phyloP scores from a whole-genome alignment of 768 basidiomycete genomes.

The Agrocybe chaxingu region DNA sequence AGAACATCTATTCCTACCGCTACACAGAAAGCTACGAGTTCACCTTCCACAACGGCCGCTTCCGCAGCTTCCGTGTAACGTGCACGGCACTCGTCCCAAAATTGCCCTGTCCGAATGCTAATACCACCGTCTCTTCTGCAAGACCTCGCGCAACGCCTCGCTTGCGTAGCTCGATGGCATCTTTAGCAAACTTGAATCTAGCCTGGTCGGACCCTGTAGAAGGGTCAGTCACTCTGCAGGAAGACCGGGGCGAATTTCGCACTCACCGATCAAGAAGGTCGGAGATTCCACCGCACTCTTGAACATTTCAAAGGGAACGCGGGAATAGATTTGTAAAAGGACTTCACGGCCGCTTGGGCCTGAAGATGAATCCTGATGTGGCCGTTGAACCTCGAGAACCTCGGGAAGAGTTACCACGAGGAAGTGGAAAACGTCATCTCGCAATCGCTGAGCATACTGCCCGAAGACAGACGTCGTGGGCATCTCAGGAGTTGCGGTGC shows the following conservation, averaged over 20 bases:
- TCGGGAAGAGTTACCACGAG: conserved; percentile 73
- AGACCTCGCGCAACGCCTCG: conserved; percentile 67
- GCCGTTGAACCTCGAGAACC: conserved; percentile 49
- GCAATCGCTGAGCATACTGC: conserved; percentile 69
- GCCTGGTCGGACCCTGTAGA: conserved; percentile 73
- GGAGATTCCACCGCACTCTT: conserved; percentile 80
- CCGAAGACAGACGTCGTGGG: conserved; percentile 64
- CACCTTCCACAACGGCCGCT: conserved; percentile 78
- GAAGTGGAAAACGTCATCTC: conserved; percentile 77
- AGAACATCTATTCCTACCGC: not conserved
- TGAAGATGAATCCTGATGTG: conserved; percentile 35
- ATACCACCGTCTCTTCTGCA: conserved; percentile 86
- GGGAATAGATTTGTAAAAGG: conserved; percentile 70
- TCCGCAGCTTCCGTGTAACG: conserved; percentile 83
- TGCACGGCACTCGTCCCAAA: conserved; percentile 76
- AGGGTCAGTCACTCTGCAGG: conserved; percentile 15
- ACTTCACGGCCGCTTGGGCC: conserved; percentile 60
- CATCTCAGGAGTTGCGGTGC: conserved; percentile 46
- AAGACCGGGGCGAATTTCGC: not conserved
- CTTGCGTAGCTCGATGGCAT: conserved; percentile 81
- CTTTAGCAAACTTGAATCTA: conserved; percentile 90
- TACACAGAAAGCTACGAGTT: conserved; percentile 50
- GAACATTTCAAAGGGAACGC: conserved; percentile 85
- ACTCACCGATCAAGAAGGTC: conserved; percentile 72
- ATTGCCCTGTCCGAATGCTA: conserved; percentile 78